A percentile compares a stretch with the other conserved stretches of the same genome.
Evolutionary conservation across 345 rosid species (phyloP).

Genomic region (Eucalyptus sp.): DNA sequence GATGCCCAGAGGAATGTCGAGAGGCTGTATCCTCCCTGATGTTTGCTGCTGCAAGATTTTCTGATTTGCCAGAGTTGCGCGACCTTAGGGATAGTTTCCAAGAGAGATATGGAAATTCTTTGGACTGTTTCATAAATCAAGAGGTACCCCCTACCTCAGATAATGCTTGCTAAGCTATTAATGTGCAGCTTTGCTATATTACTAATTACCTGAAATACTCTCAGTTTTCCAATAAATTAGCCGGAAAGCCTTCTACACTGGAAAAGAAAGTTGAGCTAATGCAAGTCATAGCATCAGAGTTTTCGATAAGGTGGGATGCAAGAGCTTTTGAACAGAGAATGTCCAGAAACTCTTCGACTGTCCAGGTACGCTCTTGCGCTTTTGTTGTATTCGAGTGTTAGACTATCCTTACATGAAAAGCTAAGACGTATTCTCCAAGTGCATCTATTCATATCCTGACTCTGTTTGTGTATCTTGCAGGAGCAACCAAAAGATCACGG

Average conservation of each 20-base stretch:
- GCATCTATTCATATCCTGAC: background rate
- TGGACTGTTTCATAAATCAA: conserved; percentile 51
- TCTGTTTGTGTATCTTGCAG: conserved; percentile 20
- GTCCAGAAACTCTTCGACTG: conserved; percentile 15
- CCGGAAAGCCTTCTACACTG: conserved; percentile 36
- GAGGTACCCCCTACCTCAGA: conserved; percentile 34
- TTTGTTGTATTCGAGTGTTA: background rate
- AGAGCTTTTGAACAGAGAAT: conserved; percentile 44
- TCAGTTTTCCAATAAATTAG: conserved; percentile 58
- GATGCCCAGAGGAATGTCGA: conserved; percentile 82
- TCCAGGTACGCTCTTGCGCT: conserved; percentile 29
- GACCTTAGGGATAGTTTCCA: conserved; percentile 77
- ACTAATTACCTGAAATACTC: conserved; percentile 2
- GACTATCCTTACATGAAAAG: background rate
- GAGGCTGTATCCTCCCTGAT: conserved; percentile 76
- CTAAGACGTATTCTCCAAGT: background rate
- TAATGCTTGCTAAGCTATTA: background rate
- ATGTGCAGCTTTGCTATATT: background rate
- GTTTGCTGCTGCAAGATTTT: conserved; percentile 92
- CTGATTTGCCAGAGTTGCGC: conserved; percentile 85
- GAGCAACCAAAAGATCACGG: conserved; percentile 18
- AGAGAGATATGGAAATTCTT: conserved; percentile 66
- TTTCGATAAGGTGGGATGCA: conserved; percentile 71
- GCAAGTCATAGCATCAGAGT: conserved; percentile 73
- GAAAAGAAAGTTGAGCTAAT: conserved; percentile 62